phyloP scores from a whole-genome alignment of 1,284 basidiomycete genomes.

The Peniophora sp. region DNA sequence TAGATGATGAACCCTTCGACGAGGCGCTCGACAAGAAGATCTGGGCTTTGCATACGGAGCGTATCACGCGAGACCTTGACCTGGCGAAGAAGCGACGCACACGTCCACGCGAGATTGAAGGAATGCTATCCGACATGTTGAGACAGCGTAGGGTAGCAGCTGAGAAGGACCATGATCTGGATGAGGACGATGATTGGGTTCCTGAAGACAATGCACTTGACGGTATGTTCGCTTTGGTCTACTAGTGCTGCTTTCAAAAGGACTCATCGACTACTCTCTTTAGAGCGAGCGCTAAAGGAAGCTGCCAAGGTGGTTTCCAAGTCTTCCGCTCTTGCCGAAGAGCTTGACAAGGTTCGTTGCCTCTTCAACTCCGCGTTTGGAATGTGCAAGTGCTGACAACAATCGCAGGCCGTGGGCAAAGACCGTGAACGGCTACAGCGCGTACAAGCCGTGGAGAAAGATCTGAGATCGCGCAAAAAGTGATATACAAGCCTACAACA shows the following conservation, averaged over 20 bases:
- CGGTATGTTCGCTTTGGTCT: not conserved
- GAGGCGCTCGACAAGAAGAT: constrained; percentile 70
- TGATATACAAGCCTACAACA: constrained; percentile 16
- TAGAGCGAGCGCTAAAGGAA: not conserved
- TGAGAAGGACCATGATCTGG: constrained; percentile 17
- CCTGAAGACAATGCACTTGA: constrained; percentile 10
- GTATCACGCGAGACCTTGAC: constrained; percentile 59
- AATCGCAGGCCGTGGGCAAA: too few species aligned
- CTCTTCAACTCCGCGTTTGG: too few species aligned
- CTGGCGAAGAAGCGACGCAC: constrained; percentile 55
- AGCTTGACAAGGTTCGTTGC: not conserved
- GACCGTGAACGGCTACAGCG: constrained; percentile 37
- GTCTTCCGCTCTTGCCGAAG: too few species aligned
- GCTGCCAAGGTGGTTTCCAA: not conserved
- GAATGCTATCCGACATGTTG: constrained; percentile 39
- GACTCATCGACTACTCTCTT: not conserved
- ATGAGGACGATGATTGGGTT: constrained; percentile 15
- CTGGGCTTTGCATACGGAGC: constrained; percentile 61
- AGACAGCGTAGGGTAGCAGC: constrained; percentile 34
- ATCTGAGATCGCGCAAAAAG: constrained; percentile 38
- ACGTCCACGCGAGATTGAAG: constrained; percentile 44
- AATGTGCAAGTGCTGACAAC: too few species aligned
- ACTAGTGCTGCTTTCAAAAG: too few species aligned
- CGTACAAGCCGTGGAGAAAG: constrained; percentile 30
- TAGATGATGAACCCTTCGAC: constrained; percentile 74